Base-by-base conservation (phyloP, 768 basidiomycete genomes). In the Paxillus ammoniavirescens region DNA sequence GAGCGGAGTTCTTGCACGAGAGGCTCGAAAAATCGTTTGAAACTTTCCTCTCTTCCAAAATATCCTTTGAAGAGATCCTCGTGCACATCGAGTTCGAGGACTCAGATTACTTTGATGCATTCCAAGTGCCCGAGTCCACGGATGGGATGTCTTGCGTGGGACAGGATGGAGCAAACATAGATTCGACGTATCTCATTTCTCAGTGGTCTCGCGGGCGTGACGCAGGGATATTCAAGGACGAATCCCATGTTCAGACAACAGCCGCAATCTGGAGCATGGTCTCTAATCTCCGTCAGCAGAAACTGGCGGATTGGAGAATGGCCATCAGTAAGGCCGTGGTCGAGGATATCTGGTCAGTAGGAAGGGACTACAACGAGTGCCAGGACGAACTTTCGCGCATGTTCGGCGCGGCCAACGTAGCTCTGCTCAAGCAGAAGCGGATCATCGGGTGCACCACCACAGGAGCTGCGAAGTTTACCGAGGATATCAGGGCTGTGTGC, bases 371-470 rank as follows among this genome's bases (percentile, higher is more conserved):
- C 56, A 79, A 84, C 49, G 57, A 61, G 9, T 62, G 56, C 10
- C 72, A 75, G 18, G 67, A 62, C 2, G 52, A 71, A 4, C 55
- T 84, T 9, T 64, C 65, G 0, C 71, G 66, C 46, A 73, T 70
- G 48, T 78, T 71, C 43, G 53, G 54, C 2, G 71, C 73, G 52
- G 68, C 66, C 17, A 70, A 65, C 6, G 52, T 63, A 0, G 65
- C 60, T 1, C 55, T 78, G 8, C 61, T 86, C 14, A 63, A 62
- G 47, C 65, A 50, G 38, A 85, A 82, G 63, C 67, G 81, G 3
- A 77, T 87, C 48, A 82, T 87, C 10, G 86, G 78, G 0, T 86
- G 85, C 54, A 88, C 86, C 0, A 88, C 86, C 0, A 86, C 86
- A 0, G 86, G 75, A 1, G 86, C 86, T 0, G 86, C 86, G 0